phyloP scores from a whole-genome alignment of 495 filamentous ascomycete species.

The Filosporella fistucella region DNA sequence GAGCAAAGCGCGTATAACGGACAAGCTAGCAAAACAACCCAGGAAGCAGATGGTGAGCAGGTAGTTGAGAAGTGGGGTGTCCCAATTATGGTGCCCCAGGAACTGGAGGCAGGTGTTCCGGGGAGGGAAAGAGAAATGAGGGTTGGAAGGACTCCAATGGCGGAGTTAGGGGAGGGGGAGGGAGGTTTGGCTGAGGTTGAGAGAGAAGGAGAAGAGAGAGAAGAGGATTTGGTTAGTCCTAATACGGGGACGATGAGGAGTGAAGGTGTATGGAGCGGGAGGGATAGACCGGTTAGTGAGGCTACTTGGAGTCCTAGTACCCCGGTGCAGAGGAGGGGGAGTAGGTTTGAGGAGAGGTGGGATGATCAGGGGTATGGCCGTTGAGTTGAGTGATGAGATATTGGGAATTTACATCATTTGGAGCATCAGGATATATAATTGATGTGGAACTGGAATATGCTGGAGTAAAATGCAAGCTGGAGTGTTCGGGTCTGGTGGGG shows the following conservation, averaged over 20 bases:
- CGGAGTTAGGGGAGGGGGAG: slow-evolving; percentile 6
- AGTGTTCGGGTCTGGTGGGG: no score
- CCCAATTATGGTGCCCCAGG: slow-evolving; percentile 20
- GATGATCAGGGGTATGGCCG: no score
- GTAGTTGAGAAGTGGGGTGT: slow-evolving; percentile 16
- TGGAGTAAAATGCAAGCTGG: no score
- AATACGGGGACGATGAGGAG: slow-evolving; percentile 2
- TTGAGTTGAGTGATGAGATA: no score
- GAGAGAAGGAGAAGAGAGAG: not conserved
- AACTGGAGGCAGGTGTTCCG: slow-evolving; percentile 7
- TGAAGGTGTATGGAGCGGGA: not conserved
- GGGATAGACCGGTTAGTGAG: slow-evolving; percentile 1
- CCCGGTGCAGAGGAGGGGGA: slow-evolving; percentile 4
- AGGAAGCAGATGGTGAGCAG: slow-evolving; percentile 12
- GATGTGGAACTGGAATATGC: no score
- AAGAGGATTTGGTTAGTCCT: slow-evolving; percentile 8
- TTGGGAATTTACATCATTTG: no score
- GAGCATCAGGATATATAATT: no score
- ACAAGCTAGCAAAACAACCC: not conserved
- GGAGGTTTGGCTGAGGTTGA: slow-evolving; percentile 2
- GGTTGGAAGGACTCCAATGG: slow-evolving; percentile 4
- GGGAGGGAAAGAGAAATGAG: not conserved
- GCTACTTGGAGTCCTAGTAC: slow-evolving; percentile 4
- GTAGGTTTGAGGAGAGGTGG: slow-evolving; percentile 19
- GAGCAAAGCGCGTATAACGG: not conserved